Base-by-base conservation (phyloP, 371 early-diverging fungal species). In the Apophysomyces trapeziformis region DNA sequence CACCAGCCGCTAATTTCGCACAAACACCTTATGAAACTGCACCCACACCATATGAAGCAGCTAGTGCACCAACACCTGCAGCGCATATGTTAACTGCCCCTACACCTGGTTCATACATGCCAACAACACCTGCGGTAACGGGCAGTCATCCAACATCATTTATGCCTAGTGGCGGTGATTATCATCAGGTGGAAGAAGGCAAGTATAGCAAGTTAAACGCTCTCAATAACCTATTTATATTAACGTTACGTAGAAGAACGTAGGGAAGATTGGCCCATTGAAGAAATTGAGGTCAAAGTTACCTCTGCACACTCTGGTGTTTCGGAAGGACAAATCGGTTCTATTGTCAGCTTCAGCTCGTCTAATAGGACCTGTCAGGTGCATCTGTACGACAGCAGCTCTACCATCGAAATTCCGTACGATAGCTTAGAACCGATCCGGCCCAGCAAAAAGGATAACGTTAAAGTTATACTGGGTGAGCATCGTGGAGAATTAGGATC, bases 381-480 rank as follows among this genome's bases (percentile, higher is more conserved):
- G 1, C 66, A 67, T 1, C 36, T 79, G 46, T 58, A 73, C 43
- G 69, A 64, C 38, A 76, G 68, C 26, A 63, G 74, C 6, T 60
- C 68, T 5, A 76, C 78, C 12, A 68, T 74, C 11, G 78, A 80
- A 46, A 68, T 81, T 44, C 63, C 78, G 5, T 80, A 66, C 43
- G 85, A 86, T 36, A 75, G 76, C 35, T 80, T 95, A 54, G 85
- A 87, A 37, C 89, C 91, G 2, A 89, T 92, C 14, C 76, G 80
- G 26, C 95, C 95, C 2, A 85, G 85, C 61, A 95, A 93, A 79
- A 90, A 87, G 68, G 93, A 95, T 64, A 83, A 83, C 7, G 88
- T 94, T 61, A 86, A 91, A 66, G 87, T 96, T 13, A 75, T 95
- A 21, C 73, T 81, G 8, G 95, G 94, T 16, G 82, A 89, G 41